A percentile compares a stretch with the other conserved stretches of the same genome.
These are phyloP conservation scores for Gracilaria caudata DNA, from an alignment of 23 red algal species.

Conservation along the genomic window DNA sequence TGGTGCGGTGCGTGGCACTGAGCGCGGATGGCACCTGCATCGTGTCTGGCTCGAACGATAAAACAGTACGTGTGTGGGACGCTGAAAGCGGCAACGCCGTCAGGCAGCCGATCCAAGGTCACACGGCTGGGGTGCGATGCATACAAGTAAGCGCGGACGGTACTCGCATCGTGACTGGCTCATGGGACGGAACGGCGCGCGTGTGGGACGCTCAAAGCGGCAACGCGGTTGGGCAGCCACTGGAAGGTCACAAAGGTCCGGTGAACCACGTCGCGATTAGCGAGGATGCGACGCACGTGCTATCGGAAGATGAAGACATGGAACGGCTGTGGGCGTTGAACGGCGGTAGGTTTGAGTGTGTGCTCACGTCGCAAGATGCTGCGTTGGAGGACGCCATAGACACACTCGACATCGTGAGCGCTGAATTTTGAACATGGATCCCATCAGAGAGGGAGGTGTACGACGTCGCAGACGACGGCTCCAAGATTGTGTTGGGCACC, in stretches of 20 bases:
- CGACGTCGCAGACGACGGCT: constrained; percentile 3
- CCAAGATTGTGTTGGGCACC: constrained; percentile 12
- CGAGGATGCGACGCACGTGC: no score
- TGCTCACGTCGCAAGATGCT: not conserved
- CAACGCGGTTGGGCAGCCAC: no score
- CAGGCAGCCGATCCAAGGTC: no score
- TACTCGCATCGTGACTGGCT: no score
- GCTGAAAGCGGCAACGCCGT: not conserved
- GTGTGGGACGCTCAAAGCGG: no score
- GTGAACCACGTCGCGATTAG: no score
- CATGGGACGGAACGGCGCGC: no score
- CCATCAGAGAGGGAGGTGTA: not conserved
- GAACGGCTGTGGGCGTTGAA: not conserved
- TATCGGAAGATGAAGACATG: not conserved
- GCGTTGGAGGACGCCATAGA: not conserved
- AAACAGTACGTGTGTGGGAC: constrained; percentile 27
- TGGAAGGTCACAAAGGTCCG: no score
- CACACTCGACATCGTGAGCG: no score
- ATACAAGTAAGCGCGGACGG: no score
- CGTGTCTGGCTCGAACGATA: constrained; percentile 9
- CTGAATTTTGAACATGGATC: not conserved
- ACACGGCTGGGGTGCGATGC: no score
- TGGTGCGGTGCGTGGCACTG: not conserved
- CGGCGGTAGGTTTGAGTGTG: not conserved
- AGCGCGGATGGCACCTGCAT: not conserved